phyloP scores from a whole-genome alignment of 805 yeast genomes.

The Candida vartiovaarae region DNA sequence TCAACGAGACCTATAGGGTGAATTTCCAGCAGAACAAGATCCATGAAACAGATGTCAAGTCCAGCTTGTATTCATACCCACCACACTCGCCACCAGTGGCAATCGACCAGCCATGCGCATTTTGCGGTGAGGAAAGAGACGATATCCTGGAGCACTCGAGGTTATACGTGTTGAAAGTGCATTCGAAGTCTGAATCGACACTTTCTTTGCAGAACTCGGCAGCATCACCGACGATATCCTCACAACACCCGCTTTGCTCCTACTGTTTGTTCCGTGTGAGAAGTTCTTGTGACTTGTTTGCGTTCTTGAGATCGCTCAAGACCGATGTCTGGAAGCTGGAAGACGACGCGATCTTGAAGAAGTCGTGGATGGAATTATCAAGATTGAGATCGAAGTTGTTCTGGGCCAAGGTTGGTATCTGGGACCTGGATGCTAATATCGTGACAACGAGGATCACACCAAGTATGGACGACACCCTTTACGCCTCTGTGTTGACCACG shows the following conservation, averaged over 20 bases:
- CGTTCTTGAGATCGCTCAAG: constrained; percentile 61
- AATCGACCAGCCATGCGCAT: constrained; percentile 63
- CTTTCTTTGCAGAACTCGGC: constrained; percentile 9
- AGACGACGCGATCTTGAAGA: constrained; percentile 32
- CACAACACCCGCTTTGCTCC: constrained; percentile 66
- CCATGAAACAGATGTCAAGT: constrained; percentile 20
- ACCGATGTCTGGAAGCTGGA: constrained; percentile 52
- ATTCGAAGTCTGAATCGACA: constrained; percentile 19
- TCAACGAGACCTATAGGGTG: constrained; percentile 63
- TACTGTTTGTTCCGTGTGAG: constrained; percentile 76
- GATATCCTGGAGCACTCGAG: constrained; percentile 73
- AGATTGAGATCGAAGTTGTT: constrained; percentile 66
- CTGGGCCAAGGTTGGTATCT: constrained; percentile 79
- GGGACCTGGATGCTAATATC: constrained; percentile 43
- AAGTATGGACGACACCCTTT: constrained; percentile 14
- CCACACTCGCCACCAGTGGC: constrained; percentile 63
- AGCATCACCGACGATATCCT: constrained; percentile 25
- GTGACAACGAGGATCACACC: constrained; percentile 28
- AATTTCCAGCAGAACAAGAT: constrained; percentile 19
- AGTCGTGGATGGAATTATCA: constrained; percentile 59
- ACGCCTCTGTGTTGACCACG: constrained; percentile 4
- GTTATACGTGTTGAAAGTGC: constrained; percentile 56
- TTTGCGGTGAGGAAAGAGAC: constrained; percentile 76
- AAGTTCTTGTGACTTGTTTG: constrained; percentile 75
- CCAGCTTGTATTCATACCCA: constrained; percentile 38